Conservation (phyloP, 768 basidiomycete species). For the Lyophyllum shimeji region DNA sequence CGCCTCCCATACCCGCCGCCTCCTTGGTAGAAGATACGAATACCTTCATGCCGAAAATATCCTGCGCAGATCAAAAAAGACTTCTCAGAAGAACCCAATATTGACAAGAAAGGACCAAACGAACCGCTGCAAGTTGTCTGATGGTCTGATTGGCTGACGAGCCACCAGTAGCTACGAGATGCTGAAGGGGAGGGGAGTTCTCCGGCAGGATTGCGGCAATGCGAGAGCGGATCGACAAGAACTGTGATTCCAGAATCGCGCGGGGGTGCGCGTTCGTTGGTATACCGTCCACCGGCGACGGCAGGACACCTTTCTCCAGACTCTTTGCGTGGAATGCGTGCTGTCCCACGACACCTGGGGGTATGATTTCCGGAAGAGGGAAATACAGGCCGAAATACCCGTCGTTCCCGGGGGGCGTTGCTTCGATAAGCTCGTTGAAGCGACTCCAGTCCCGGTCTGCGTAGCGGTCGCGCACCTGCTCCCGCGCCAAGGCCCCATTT, state of each 20-base stretch:
- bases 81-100: background rate
- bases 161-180: constrained; percentile 79
- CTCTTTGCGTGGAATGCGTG: constrained; percentile 51
- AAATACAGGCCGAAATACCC: constrained; percentile 77
- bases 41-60: constrained; percentile 76
- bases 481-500: constrained; percentile 81
- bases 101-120: constrained; percentile 13
- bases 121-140: constrained; percentile 65
- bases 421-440: constrained; percentile 67
- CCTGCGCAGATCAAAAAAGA: constrained; percentile 35
- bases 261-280: constrained; percentile 58
- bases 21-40: constrained; percentile 68
- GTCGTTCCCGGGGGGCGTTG: constrained; percentile 53
- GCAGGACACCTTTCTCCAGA: constrained; percentile 20
- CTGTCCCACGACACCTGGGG: constrained; percentile 71
- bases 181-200: constrained; percentile 52
- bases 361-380: constrained; percentile 85
- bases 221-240: constrained; percentile 76
- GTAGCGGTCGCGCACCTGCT: constrained; percentile 69
- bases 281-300: constrained; percentile 33
- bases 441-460: constrained; percentile 59
- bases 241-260: constrained; percentile 82
- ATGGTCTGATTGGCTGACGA: constrained; percentile 73
- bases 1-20: constrained; percentile 73
- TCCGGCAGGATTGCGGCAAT: constrained; percentile 66